These are phyloP conservation scores for Biancaea sappan DNA, from an alignment of 306 rosid genomes.

Conservation along the genomic window DNA sequence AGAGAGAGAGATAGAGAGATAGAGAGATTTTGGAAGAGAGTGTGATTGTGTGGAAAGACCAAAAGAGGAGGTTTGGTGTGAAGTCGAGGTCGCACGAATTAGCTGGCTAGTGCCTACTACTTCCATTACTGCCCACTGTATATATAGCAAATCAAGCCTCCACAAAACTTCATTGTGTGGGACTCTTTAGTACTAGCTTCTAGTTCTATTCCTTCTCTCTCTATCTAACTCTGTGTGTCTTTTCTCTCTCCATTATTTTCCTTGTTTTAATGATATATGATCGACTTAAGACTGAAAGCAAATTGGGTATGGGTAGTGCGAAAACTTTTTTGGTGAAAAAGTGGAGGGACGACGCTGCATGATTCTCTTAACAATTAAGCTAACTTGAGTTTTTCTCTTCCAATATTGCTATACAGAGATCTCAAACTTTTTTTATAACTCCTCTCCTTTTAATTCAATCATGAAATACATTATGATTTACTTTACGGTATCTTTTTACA, in stretches of 20 bases:
- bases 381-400: conserved; percentile 6
- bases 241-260: background rate
- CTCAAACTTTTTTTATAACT: background rate
- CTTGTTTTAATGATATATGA: background rate
- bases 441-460: conserved; percentile 1
- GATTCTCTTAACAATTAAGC: conserved; percentile 54
- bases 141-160: background rate
- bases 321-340: conserved; percentile 1
- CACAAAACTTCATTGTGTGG: background rate
- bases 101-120: conserved; percentile 66
- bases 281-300: background rate
- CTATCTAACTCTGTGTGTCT: too few species aligned
- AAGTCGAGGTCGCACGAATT: conserved; percentile 55
- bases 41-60: background rate
- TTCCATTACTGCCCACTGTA: conserved; percentile 36
- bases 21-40: background rate
- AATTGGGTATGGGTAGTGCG: background rate
- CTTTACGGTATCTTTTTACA: background rate
- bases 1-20: background rate
- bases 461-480: background rate
- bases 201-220: background rate
- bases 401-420: background rate
- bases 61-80: conserved; percentile 54
- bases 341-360: background rate
- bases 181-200: too few species aligned